phyloP scores from a whole-genome alignment of 1,284 basidiomycete genomes.

The Porodaedalea pini region DNA sequence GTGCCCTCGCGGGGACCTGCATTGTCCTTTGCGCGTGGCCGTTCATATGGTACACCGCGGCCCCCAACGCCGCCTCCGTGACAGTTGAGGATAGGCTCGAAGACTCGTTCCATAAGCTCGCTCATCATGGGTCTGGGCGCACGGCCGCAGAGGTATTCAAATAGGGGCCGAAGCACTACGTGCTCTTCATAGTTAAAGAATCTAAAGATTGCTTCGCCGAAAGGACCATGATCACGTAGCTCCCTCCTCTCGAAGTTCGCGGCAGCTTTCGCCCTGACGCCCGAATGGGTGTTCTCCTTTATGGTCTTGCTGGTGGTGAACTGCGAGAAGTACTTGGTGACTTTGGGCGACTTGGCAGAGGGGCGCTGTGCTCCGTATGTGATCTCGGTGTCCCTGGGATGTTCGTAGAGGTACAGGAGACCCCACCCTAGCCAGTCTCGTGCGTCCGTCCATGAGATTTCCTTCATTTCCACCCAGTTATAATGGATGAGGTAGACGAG shows the following conservation, averaged over 20 bases:
- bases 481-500: neutral
- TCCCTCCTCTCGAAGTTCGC: neutral
- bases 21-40: neutral
- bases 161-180: neutral
- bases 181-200: neutral
- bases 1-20: neutral
- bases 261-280: neutral
- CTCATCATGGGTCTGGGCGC: neutral
- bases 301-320: neutral
- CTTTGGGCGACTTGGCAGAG: neutral
- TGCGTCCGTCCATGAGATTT: constrained; percentile 1
- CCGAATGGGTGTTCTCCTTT: neutral
- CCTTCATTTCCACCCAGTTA: constrained; percentile 2
- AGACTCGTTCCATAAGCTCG: neutral
- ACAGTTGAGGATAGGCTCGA: neutral
- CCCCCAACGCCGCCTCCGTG: neutral
- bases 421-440: neutral
- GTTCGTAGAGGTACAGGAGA: neutral
- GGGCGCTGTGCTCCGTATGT: neutral
- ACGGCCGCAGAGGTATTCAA: neutral
- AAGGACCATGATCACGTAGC: neutral
- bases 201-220: neutral
- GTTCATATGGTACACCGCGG: neutral
- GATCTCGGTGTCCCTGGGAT: neutral
- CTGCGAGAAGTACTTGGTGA: neutral